phyloP scores from a whole-genome alignment of 1,284 basidiomycete species.

The Caloboletus firmus region DNA sequence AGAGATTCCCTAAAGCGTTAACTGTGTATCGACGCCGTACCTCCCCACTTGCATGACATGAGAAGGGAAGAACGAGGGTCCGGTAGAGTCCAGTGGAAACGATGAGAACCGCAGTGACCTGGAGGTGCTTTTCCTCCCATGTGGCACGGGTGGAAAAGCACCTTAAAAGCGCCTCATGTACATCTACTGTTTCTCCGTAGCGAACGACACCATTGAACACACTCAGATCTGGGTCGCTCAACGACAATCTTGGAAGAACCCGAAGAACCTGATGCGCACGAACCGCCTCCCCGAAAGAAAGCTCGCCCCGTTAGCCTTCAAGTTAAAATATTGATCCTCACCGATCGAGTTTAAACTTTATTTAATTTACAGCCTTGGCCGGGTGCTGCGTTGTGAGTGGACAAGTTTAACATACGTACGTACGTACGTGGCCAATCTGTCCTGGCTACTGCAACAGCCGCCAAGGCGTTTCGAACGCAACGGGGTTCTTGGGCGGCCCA shows the following conservation, averaged over 20 bases:
- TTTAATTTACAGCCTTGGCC: no score
- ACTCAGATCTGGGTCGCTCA: background rate
- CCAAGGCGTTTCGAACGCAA: background rate
- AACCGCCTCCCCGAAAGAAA: no score
- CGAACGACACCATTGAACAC: background rate
- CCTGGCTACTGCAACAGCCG: no score
- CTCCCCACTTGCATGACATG: background rate
- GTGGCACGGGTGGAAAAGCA: background rate
- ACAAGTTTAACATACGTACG: no score
- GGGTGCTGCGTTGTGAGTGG: no score
- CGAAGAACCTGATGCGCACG: no score
- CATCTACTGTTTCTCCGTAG: background rate
- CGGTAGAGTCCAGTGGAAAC: background rate
- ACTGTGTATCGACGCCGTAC: background rate
- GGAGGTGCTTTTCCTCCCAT: background rate
- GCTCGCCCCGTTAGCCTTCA: no score
- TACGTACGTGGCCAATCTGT: no score
- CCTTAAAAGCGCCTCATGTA: background rate
- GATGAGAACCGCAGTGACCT: background rate
- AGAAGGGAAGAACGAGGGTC: background rate
- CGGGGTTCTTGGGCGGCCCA: background rate
- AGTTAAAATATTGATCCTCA: no score
- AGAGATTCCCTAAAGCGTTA: background rate
- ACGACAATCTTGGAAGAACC: background rate
- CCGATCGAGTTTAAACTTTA: no score